These are phyloP conservation scores for Malassezia dermatis DNA, from an alignment of 1,284 basidiomycete species.

Conservation along the genomic window DNA sequence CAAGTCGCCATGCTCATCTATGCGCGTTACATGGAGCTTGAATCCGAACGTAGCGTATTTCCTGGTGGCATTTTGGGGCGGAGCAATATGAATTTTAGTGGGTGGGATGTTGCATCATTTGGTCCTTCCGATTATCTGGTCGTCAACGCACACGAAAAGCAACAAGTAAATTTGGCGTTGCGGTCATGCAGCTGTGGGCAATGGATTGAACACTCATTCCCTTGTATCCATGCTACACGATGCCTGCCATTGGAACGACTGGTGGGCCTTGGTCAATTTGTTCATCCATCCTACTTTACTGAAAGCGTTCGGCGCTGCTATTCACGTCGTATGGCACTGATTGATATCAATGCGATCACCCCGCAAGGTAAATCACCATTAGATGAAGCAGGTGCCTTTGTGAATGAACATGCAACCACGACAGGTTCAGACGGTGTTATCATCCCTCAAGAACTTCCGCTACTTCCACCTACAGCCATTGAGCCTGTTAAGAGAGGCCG, in stretches of 20 bases:
- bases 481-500: conserved; percentile 15
- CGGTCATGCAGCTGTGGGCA: conserved; percentile 16
- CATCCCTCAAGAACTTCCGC: conserved; percentile 12
- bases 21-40: conserved; percentile 14
- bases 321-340: conserved; percentile 15
- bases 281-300: conserved; percentile 17
- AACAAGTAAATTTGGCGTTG: conserved; percentile 16
- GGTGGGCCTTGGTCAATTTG: conserved; percentile 15
- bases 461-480: conserved; percentile 8
- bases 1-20: conserved; percentile 18
- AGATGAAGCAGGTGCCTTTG: background rate
- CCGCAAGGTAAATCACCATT: background rate
- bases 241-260: conserved; percentile 16
- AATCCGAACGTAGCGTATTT: conserved; percentile 15
- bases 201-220: conserved; percentile 15
- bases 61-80: conserved; percentile 11
- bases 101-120: conserved; percentile 17
- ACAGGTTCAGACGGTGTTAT: background rate
- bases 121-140: conserved; percentile 17
- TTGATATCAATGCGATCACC: conserved; percentile 3
- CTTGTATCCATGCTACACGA: conserved; percentile 15
- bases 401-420: background rate
- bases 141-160: conserved; percentile 17
- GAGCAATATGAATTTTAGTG: conserved; percentile 1
- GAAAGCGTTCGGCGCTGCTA: conserved; percentile 17